Conservation (phyloP, 805 yeast genomes). For the Torulaspora delbrueckii region DNA sequence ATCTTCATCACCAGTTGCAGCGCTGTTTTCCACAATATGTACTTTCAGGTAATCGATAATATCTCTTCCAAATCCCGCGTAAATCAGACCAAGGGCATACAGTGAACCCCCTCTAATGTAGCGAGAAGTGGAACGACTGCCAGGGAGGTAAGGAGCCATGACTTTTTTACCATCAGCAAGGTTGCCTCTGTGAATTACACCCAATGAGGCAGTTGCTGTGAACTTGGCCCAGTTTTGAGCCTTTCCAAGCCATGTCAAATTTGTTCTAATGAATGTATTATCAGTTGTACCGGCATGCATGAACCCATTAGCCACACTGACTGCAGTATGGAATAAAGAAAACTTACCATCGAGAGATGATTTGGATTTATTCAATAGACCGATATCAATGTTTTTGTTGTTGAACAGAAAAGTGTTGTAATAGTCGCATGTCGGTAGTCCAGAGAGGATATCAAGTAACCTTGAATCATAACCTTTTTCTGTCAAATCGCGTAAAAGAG, state of each 20-base stretch:
- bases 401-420: constrained; percentile 82
- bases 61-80: constrained; percentile 94
- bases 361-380: constrained; percentile 77
- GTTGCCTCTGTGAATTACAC: constrained; percentile 95
- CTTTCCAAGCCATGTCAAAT: constrained; percentile 92
- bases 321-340: constrained; percentile 93
- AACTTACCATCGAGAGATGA: constrained; percentile 80
- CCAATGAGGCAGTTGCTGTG: constrained; percentile 95
- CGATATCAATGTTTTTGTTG: constrained; percentile 81
- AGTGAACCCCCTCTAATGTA: constrained; percentile 95
- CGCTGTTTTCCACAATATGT: constrained; percentile 59
- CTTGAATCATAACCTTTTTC: constrained; percentile 37
- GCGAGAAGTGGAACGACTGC: constrained; percentile 58
- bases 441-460: constrained; percentile 69
- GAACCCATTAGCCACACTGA: constrained; percentile 89
- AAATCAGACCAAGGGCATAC: constrained; percentile 87
- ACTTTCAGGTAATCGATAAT: constrained; percentile 71
- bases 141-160: constrained; percentile 87
- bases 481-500: constrained; percentile 42
- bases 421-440: constrained; percentile 90
- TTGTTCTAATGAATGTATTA: constrained; percentile 84
- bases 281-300: constrained; percentile 96
- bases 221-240: constrained; percentile 99
- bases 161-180: constrained; percentile 83
- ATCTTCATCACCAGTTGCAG: constrained; percentile 58